Evolutionary conservation across 1,284 basidiomycete genomes (phyloP), one percentile per base, ranked within the genome.

Genomic region (Rhodotorula sp.): DNA sequence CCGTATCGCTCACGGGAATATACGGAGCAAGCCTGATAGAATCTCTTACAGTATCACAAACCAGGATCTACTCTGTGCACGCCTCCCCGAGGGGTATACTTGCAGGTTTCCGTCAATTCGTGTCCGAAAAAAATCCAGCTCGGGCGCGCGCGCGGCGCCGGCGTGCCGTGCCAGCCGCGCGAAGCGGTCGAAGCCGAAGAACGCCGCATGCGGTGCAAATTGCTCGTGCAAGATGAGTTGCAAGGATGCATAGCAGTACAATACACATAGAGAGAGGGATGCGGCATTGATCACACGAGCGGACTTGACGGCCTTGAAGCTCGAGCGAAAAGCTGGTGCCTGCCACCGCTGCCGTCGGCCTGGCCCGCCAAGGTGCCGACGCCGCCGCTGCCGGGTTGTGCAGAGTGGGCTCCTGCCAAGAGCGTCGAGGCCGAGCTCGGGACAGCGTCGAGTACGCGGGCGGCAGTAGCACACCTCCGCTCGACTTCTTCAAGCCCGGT

Each of bases 401-500:
- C 23, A n/a, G 23, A 23, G 18, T 23, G 49, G 20, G 49, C 20
- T 23, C 39, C 39, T 43, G 23, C 49, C 49, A 23, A 51, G 49
- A 23, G 49, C 10, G 49, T 51, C 49, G 49, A 51, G 49, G 49
- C 49, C 23, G 18, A 23, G 49, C 49, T 20, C 49, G 10, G 10
- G 10, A 8, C 39, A 34, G 34, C 34, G 34, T 29, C 29, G 29
- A 29, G 34, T 34, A 34, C 34, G 5, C 7, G 39, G 12, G 39
- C 39, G 2, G 39, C 39, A 23, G 48, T 18, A 49, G 54, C 26
- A 15, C 65, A 62, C 59, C 59, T 18, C 52, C 34, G 29, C 65
- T 67, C 65, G 14, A 67, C 65, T 46, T n/a, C 65, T 60, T 56
- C 65, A 3, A 67, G 16, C 0, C 49, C 65, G 5, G 18, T 26